phyloP scores from a whole-genome alignment of 2,329 filamentous ascomycete genomes.

The Pseudocercospora pini-densiflorae region DNA sequence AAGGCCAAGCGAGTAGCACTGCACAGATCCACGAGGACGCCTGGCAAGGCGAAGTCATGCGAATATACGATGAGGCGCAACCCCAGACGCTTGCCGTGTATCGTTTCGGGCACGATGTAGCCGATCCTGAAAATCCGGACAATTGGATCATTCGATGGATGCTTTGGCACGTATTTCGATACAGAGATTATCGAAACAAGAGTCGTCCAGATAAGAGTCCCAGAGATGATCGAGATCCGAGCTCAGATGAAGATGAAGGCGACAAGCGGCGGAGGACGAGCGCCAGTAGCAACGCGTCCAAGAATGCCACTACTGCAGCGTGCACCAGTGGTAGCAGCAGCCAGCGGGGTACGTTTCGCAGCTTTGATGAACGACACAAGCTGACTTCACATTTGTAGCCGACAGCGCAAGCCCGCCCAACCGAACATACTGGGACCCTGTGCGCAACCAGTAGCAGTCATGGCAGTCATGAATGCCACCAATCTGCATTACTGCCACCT shows the following conservation, averaged over 20 bases:
- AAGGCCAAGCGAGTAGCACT: constrained; percentile 41
- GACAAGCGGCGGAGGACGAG: constrained; percentile 2
- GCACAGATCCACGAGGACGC: constrained; percentile 52
- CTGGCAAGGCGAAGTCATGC: constrained; percentile 47
- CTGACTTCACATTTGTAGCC: constrained; percentile 3
- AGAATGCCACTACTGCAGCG: constrained; percentile 5
- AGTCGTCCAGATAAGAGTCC: constrained; percentile 24
- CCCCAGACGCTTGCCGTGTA: constrained; percentile 46
- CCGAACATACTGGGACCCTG: constrained; percentile 23
- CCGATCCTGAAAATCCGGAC: constrained; percentile 43
- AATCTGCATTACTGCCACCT: not conserved
- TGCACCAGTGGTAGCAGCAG: constrained; percentile 6
- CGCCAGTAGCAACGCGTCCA: constrained; percentile 14
- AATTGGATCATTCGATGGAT: constrained; percentile 57
- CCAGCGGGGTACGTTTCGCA: constrained; percentile 7
- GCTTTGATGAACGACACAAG: not conserved
- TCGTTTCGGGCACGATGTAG: constrained; percentile 44
- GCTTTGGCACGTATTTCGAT: constrained; percentile 55
- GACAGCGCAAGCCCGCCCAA: constrained; percentile 2
- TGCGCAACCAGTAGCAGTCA: constrained; percentile 18
- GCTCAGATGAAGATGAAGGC: constrained; percentile 12
- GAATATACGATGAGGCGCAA: constrained; percentile 44
- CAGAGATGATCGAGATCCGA: constrained; percentile 4
- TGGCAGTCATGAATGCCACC: not conserved
- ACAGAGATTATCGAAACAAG: constrained; percentile 47